phyloP scores from a whole-genome alignment of 2,329 filamentous ascomycete species.

The Colletotrichum horii region DNA sequence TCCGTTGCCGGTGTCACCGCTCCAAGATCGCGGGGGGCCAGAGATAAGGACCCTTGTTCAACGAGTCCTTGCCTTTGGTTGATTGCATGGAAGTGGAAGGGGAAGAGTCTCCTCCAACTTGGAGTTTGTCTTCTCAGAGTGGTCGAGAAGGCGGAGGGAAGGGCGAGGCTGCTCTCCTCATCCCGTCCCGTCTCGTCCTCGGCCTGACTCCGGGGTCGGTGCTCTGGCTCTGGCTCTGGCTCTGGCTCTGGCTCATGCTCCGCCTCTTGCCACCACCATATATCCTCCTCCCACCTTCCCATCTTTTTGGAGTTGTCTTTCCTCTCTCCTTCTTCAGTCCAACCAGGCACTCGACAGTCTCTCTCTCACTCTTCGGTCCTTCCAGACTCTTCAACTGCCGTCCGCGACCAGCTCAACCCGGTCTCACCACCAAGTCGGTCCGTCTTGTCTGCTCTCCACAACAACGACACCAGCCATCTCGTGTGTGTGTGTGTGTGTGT shows the following conservation, averaged over 20 bases:
- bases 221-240: neutral
- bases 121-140: neutral
- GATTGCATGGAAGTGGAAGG: neutral
- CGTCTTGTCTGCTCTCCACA: neutral
- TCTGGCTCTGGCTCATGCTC: neutral
- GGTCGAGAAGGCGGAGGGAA: neutral
- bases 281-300: slow-evolving; percentile 15
- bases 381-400: neutral
- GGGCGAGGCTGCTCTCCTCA: neutral
- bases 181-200: neutral
- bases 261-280: slow-evolving; percentile 20
- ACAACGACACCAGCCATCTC: neutral
- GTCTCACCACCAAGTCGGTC: neutral
- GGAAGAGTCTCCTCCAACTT: neutral
- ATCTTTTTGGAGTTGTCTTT: neutral
- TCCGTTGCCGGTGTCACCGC: slow-evolving; percentile 17
- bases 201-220: slow-evolving; percentile 18
- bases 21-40: slow-evolving; percentile 17
- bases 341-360: slow-evolving; percentile 1
- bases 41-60: slow-evolving; percentile 16
- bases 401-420: slow-evolving; percentile 10
- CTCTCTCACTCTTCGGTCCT: neutral
- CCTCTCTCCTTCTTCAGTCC: neutral
- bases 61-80: neutral
- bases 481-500: too few relatives aligned